Percentiles rank a stretch among this genome's conserved stretches.
phyloP scores from a whole-genome alignment of 495 filamentous ascomycete species.

The Neurospora sp. region DNA sequence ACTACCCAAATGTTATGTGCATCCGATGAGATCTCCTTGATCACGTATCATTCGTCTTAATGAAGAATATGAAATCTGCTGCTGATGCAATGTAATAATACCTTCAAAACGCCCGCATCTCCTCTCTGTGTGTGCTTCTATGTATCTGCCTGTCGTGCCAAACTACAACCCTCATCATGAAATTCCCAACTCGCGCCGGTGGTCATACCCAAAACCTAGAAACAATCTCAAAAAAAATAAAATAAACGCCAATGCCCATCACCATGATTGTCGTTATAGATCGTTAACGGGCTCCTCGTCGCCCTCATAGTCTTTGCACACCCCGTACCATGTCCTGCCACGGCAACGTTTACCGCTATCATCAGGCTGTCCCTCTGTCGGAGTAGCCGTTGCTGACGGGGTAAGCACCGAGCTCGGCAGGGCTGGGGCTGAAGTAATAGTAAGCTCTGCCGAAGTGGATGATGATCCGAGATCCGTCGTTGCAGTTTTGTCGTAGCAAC shows the following conservation, averaged over 20 bases:
- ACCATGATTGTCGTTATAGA: not conserved
- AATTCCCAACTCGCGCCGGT: not conserved
- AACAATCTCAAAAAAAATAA: not conserved
- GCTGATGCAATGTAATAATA: not conserved
- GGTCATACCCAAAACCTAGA: not conserved
- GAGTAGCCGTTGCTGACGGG: conserved; percentile 8
- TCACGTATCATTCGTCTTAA: not conserved
- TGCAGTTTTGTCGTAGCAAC: conserved; percentile 41
- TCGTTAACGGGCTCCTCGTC: not conserved
- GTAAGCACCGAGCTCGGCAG: conserved; percentile 16
- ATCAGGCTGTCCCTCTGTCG: not conserved
- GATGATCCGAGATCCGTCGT: conserved; percentile 16
- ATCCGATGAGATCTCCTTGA: not conserved
- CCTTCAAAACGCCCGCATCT: not conserved
- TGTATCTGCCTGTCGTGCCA: not conserved
- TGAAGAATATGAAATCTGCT: not conserved
- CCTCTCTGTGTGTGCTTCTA: not conserved
- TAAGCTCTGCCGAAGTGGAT: conserved; percentile 17
- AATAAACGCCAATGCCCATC: not conserved
- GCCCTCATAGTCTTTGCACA: conserved; percentile 30
- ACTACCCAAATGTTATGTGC: not conserved
- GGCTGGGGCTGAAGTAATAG: conserved; percentile 18
- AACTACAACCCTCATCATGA: not conserved
- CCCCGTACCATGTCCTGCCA: conserved; percentile 30
- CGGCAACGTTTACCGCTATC: conserved; percentile 16